Evolutionary conservation across 805 yeast genomes (phyloP).

Genomic region (Dipodascus albidus): DNA sequence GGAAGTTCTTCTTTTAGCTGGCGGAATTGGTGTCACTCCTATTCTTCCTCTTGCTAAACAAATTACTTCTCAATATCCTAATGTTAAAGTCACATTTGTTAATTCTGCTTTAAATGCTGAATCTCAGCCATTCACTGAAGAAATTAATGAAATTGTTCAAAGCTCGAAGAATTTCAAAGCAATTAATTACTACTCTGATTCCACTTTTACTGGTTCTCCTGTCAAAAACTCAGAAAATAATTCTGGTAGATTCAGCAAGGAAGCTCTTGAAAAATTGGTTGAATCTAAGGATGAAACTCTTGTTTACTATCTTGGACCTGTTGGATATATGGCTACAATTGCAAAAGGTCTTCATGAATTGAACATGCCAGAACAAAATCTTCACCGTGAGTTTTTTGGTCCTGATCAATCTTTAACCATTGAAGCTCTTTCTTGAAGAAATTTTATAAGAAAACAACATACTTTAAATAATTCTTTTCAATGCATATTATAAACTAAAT

Average conservation of each 20-base stretch:
- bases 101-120: neutral
- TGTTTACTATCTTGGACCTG: neutral
- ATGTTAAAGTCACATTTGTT: neutral
- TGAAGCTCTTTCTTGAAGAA: no score
- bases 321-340: neutral
- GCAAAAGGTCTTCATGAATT: neutral
- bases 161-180: neutral
- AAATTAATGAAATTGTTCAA: neutral
- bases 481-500: no score
- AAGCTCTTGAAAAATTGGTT: neutral
- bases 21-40: conserved; percentile 65
- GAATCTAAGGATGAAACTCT: neutral
- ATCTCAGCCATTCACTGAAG: neutral
- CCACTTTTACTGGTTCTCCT: neutral
- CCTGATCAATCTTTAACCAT: neutral
- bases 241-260: neutral
- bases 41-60: conserved; percentile 39
- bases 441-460: no score
- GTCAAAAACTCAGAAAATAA: neutral
- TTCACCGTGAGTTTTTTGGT: neutral
- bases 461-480: no score
- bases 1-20: conserved; percentile 37
- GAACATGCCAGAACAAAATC: neutral
- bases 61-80: neutral
- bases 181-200: neutral